Base-by-base conservation (phyloP, 1,284 basidiomycete genomes). In the Pseudozyma flocculosa region DNA sequence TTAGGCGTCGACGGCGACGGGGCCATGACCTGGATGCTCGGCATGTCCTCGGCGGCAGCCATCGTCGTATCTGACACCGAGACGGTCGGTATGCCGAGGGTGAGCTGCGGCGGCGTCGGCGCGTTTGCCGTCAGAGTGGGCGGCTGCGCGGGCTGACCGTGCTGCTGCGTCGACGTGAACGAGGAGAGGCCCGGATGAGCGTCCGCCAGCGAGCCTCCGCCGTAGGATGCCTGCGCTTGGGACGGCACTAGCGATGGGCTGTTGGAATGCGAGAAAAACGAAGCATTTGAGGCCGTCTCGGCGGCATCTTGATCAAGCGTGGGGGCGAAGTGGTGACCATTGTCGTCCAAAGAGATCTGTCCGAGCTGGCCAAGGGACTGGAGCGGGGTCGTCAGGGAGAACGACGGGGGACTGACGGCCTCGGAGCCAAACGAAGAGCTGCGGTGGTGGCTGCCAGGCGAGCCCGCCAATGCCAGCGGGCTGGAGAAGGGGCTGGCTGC, bases 1-100 rank as follows among this genome's bases (percentile, higher is more conserved):
- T 45, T 57, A 0, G 62, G 62, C 13, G 62, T 65, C 2, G 57
- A 61, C 5, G 62, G 62, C 18, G 62, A 65, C 32, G 62, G 57
- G 3, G 62, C 62, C 62, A 65, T 65, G 13, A 65, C 57, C n/a
- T 61, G 56, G 54, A 65, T 65, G 48, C 57, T 57, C 10, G 62
- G 62, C 57, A 61, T 61, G 40, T 38, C n/a, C 17, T 40, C 26
- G 22, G 48, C 59, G 18, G 43, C 54, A 11, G 56, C 57, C 62
- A 65, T 65, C n/a, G 50, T 43, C 2, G 50, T 48, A 11, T 57
- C 57, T 5, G 26, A 65, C 15, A 60, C 62, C 9, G 57, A 56
- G 14, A 64, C 53, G 18, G 37, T 45, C 1, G 62, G 62, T 15
- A 65, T 65, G 19, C 62, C 62, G 21, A 65, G 32, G 2, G 50